phyloP scores from a whole-genome alignment of 768 basidiomycete genomes.

The Russula virescens region DNA sequence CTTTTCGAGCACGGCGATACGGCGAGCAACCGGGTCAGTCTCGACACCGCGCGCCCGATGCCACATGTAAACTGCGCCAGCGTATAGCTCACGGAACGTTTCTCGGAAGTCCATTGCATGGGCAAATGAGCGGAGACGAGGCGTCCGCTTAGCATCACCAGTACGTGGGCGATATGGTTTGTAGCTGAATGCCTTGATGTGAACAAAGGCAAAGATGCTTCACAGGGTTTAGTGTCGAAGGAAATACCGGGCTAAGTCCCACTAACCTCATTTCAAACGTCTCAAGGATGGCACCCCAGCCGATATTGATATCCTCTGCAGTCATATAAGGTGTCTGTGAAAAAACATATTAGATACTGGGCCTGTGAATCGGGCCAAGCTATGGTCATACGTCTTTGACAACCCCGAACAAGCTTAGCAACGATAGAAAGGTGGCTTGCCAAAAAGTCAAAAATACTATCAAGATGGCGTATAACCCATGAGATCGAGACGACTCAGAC shows the following conservation, averaged over 20 bases:
- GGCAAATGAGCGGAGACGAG: conserved; percentile 50
- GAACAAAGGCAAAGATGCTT: conserved; percentile 62
- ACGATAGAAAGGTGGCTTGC: conserved; percentile 58
- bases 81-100: conserved; percentile 56
- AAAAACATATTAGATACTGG: conserved; percentile 5
- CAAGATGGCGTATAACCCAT: background rate
- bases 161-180: conserved; percentile 44
- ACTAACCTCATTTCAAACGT: conserved; percentile 73
- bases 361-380: background rate
- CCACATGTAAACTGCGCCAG: conserved; percentile 52
- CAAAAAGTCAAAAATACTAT: conserved; percentile 72
- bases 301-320: conserved; percentile 66
- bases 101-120: conserved; percentile 69
- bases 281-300: conserved; percentile 59
- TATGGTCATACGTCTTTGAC: conserved; percentile 51
- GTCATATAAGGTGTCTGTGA: conserved; percentile 63
- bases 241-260: conserved; percentile 6
- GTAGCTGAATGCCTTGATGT: conserved; percentile 69
- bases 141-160: conserved; percentile 37
- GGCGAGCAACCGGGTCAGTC: conserved; percentile 41
- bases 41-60: conserved; percentile 50
- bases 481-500: background rate
- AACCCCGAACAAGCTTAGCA: conserved; percentile 51
- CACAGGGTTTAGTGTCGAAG: background rate
- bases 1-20: conserved; percentile 36